These are phyloP conservation scores for Dactylonectria macrodidyma DNA, from an alignment of 2,329 filamentous ascomycete species.

Conservation along the genomic window DNA sequence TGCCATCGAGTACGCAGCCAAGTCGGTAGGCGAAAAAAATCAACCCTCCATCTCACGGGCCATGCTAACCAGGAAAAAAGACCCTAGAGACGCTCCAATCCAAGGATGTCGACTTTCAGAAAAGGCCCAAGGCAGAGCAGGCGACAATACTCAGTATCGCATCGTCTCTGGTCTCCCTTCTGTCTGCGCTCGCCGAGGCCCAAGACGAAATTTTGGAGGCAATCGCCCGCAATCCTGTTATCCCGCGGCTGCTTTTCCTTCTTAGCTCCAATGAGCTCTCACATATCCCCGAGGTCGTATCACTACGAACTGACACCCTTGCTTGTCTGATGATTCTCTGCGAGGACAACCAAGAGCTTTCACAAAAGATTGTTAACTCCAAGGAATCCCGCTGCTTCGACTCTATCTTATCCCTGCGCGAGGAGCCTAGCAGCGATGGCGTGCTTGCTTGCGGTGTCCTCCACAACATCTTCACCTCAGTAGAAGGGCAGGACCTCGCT, in stretches of 20 bases:
- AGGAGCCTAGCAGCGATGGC: constrained; percentile 62
- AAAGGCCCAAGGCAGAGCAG: constrained; percentile 68
- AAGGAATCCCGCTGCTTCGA: constrained; percentile 63
- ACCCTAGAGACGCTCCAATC: constrained; percentile 60
- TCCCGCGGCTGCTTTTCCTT: constrained; percentile 69
- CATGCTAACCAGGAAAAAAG: constrained; percentile 49
- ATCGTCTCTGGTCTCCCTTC: constrained; percentile 66
- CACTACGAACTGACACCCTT: constrained; percentile 63
- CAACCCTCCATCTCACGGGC: neutral
- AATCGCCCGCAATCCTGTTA: constrained; percentile 63
- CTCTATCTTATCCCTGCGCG: constrained; percentile 64
- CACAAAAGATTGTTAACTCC: constrained; percentile 67
- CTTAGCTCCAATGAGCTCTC: constrained; percentile 63
- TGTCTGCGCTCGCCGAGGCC: constrained; percentile 70
- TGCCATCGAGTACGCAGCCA: constrained; percentile 70
- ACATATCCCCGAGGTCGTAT: constrained; percentile 58
- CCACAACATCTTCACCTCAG: constrained; percentile 72
- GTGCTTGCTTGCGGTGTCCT: constrained; percentile 73
- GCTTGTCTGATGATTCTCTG: constrained; percentile 71
- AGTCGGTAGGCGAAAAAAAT: constrained; percentile 59
- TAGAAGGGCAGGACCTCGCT: constrained; percentile 44
- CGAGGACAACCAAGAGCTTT: constrained; percentile 71
- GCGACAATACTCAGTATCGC: constrained; percentile 68
- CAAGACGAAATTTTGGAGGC: constrained; percentile 72
- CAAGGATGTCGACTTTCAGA: constrained; percentile 60